Evolutionary conservation across 2,329 filamentous ascomycete species (phyloP), one percentile per base, ranked within the genome.

Genomic region (Ophiostoma ulmi): DNA sequence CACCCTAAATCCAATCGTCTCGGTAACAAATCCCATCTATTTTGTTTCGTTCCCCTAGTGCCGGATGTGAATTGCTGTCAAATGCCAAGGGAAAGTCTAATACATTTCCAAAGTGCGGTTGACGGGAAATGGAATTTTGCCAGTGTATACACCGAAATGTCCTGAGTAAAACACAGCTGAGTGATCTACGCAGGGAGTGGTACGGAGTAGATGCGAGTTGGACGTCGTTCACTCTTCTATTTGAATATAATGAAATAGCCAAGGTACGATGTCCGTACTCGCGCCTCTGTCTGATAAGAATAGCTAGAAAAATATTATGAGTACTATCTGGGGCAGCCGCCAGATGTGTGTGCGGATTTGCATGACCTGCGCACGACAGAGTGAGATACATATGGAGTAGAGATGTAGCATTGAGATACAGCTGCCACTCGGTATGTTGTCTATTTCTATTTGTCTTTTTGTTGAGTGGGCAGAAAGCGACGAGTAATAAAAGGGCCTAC

Each of bases 11-110:
- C 17, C 44, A 39, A 48, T 20, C 8, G n/a, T 48, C 17, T 48
- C 44, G 8, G 20, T 44, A 44, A 58, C 26, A 22, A 58, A 58
- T 26, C n/a, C n/a, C 52, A 58, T 58, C 22, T 58, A 3, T 2
- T 14, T 58, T 38, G 61, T 38, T 36, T 64, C 35, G 61, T 64
- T 10, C 58, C 31, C 35, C 38, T 38, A 38, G n/a, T 36, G 61
- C 31, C 61, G 61, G 61, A 38, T 38, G 61, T 35, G 61, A 64
- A 64, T 64, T 64, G 31, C n/a, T 63, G 58, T 3, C 22, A 36
- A 64, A 64, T 64, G 14, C 8, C 52, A 58, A 22, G 52, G n/a
- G 52, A 26, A 58, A 58, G 22, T 58, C 10, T 58, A 22, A 58
- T 58, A 10, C 52, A 58, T 58, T 58, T 58, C 8, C 4, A n/a